Base-by-base conservation (phyloP, 371 early-diverging fungal genomes). In the Basidiobolus meristosporus region DNA sequence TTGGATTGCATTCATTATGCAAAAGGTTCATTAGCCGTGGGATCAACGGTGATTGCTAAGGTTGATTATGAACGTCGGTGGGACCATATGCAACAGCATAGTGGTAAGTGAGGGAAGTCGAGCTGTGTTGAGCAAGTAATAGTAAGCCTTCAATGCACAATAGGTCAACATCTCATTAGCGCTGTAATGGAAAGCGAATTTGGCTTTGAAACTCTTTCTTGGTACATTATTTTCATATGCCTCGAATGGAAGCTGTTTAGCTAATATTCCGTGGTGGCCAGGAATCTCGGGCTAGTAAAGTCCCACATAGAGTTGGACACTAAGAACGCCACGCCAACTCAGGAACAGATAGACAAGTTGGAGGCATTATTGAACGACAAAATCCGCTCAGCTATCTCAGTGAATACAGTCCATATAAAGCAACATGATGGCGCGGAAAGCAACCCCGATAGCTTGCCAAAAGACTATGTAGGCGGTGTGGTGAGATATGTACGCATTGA, bases 41-140 rank as follows among this genome's bases (percentile, higher is more conserved):
- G 23, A 12, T 14, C 15, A 11, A 23, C 6, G 7, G 39, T 38
- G n/a, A 38, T 21, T 5, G 11, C 23, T 7, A 38, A 18, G 7
- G 7, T 38, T 14, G 39, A 38, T 23, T 38, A 21, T 23, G 15
- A 38, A 7, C 15, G 39, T 7, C 15, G 39, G 6, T 38, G 15
- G 19, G 39, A 38, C 39, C 39, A 38, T 23, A 38, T 38, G 39
- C 39, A 38, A 21, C 39, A 38, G 14, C 39, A 38, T 14, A 21
- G 21, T 9, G 39, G 39, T 38, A 38, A 9, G 21, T 21, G n/a
- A n/a, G n/a, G n/a, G n/a, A n/a, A n/a, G n/a, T n/a, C n/a, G n/a
- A n/a, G n/a, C n/a, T n/a, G n/a, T n/a, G n/a, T n/a, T n/a, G n/a
- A n/a, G n/a, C n/a, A n/a, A n/a, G n/a, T 38, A 7, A 18, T 10